Conservation (phyloP, 176 grass and related monocot genomes). For the Secale cereale region DNA sequence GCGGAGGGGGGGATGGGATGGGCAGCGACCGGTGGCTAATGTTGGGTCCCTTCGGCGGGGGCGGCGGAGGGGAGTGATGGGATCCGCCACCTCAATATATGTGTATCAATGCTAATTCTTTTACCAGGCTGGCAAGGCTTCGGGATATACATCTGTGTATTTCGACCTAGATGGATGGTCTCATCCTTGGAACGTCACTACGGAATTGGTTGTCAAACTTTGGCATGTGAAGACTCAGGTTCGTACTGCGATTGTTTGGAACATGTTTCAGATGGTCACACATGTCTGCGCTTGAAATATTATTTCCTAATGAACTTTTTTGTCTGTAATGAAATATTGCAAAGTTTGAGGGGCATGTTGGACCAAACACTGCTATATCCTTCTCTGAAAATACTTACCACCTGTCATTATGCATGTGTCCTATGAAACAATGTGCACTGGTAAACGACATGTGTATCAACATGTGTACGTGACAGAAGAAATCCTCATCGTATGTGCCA, state of each 20-base stretch:
- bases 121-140: conserved; percentile 63
- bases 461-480: too few relatives aligned
- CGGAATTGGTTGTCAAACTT: conserved; percentile 81
- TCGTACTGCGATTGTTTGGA: not conserved
- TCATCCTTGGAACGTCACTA: conserved; percentile 96
- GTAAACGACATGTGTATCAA: too few relatives aligned
- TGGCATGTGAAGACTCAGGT: conserved; percentile 99
- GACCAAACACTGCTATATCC: conserved; percentile 85
- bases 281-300: not conserved
- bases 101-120: not conserved
- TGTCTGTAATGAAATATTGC: too few relatives aligned
- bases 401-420: conserved; percentile 59
- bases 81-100: too few relatives aligned
- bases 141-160: conserved; percentile 77
- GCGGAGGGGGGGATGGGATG: too few relatives aligned
- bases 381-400: conserved; percentile 99
- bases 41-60: too few relatives aligned
- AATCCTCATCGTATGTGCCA: too few relatives aligned
- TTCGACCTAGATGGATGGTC: conserved; percentile 95
- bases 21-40: too few relatives aligned
- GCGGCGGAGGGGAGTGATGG: too few relatives aligned
- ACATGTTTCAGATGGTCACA: not conserved
- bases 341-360: conserved; percentile 82
- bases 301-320: not conserved
- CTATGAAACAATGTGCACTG: too few relatives aligned